A percentile compares a stretch with the other conserved stretches of the same genome.
These are phyloP conservation scores for Pythium biforme DNA, from an alignment of 352 stramenopile species.

Conservation along the genomic window DNA sequence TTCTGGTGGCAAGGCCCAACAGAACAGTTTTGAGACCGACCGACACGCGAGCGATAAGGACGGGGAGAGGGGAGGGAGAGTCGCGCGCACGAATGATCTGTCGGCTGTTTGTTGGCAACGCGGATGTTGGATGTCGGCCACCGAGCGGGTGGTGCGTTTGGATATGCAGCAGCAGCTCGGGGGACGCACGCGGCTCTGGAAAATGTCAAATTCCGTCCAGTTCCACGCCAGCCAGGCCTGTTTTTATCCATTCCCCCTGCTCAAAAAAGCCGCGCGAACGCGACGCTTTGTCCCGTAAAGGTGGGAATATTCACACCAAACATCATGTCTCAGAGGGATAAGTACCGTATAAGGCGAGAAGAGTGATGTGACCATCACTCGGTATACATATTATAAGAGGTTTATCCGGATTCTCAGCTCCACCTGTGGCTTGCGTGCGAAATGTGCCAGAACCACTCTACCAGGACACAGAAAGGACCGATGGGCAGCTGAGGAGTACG, in stretches of 20 bases:
- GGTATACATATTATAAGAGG: constrained; percentile 1
- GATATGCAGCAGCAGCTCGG: neutral
- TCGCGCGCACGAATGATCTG: neutral
- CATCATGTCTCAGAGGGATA: constrained; percentile 19
- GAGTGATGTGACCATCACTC: constrained; percentile 12
- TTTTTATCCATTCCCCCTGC: constrained; percentile 3
- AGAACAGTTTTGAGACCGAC: neutral
- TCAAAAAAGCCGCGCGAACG: constrained; percentile 12
- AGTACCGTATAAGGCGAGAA: no score
- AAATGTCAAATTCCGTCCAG: constrained; percentile 25
- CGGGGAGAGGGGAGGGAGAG: neutral
- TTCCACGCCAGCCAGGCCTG: constrained; percentile 14
- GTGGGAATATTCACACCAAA: constrained; percentile 6
- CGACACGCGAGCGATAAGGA: neutral
- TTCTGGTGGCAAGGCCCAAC: no score
- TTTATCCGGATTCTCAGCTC: constrained; percentile 4
- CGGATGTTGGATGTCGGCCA: constrained; percentile 19
- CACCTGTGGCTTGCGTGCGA: constrained; percentile 21
- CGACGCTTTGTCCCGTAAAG: constrained; percentile 13
- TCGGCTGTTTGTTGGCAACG: constrained; percentile 14
- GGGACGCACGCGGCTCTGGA: neutral
- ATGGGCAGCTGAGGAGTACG: constrained; percentile 20
- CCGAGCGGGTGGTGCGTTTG: no score
- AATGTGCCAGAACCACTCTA: constrained; percentile 6
- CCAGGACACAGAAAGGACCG: constrained; percentile 19